Percentiles rank a stretch among this genome's conserved stretches.
phyloP scores from a whole-genome alignment of 257 asterid genomes.

The Rubia yunnanensis region DNA sequence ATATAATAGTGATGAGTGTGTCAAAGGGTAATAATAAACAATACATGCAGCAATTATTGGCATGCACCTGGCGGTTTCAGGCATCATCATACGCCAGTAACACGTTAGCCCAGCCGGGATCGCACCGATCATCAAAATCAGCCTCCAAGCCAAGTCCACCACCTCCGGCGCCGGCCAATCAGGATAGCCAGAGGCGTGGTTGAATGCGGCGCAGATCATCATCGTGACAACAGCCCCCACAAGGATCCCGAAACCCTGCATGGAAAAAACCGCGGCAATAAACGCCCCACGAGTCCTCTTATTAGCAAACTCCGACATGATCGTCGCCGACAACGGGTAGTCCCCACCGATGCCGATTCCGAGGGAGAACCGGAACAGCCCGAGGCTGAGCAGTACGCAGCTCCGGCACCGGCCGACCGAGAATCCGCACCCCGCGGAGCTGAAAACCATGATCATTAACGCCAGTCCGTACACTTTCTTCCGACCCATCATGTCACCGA shows the following conservation, averaged over 20 bases:
- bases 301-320: conserved; percentile 57
- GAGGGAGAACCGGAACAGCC: conserved; percentile 37
- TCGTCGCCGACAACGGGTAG: conserved; percentile 55
- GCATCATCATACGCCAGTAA: conserved; percentile 62
- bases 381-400: conserved; percentile 37
- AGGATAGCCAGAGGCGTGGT: conserved; percentile 17
- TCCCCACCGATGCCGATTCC: conserved; percentile 61
- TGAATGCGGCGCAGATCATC: conserved; percentile 36
- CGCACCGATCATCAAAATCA: conserved; percentile 45
- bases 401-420: conserved; percentile 35
- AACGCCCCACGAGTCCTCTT: conserved; percentile 46
- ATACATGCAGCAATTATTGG: neutral
- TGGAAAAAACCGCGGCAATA: conserved; percentile 51
- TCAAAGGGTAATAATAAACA: too few species aligned
- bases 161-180: conserved; percentile 14
- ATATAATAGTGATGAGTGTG: too few species aligned
- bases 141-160: conserved; percentile 58
- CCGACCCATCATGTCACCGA: conserved; percentile 46
- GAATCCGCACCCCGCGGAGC: conserved; percentile 46
- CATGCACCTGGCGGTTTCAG: conserved; percentile 50
- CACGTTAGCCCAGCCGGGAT: conserved; percentile 47
- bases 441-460: conserved; percentile 43
- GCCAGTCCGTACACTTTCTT: conserved; percentile 42
- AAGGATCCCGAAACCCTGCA: conserved; percentile 68
- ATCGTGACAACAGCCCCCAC: conserved; percentile 41